Evolutionary conservation across 768 basidiomycete species (phyloP), one percentile per base, ranked within the genome.

Genomic region (Amanita rimosa): DNA sequence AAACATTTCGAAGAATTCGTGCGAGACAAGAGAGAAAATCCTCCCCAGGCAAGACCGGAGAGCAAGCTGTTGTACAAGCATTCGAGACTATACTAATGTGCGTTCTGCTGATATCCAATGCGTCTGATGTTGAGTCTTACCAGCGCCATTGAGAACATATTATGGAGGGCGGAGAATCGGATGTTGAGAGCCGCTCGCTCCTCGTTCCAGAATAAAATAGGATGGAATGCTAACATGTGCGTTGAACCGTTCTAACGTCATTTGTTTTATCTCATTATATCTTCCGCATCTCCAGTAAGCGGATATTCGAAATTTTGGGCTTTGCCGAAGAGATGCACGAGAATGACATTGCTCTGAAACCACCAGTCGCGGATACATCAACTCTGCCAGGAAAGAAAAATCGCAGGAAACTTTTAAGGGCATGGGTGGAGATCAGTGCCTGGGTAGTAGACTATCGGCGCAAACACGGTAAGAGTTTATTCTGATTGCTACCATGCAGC

Each of bases 371-470:
- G 3, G 77, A 84, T 51, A 56, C 68, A 13, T 56, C 47, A 8
- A 70, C 67, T 7, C 56, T 64, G 7, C 63, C 68, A 34, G 81
- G 81, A 14, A 72, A 64, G 50, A 67, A 69, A 48, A 75, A 71
- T 52, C 72, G 81, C 4, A 72, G 73, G 19, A 81, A 73, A 57
- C 71, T 91, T 3, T 70, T 91, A 42, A 76, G 89, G 29, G 84
- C 82, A 24, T 91, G 89, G 89, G 72, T 88, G 14, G 89, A 92
- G 59, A 63, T 83, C 6, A 65, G 74, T 35, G 75, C 85, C 3
- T 91, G 81, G 79, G 55, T 82, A 16, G 64, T 69, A 3, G 76
- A 85, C 46, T 86, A 73, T 53, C 72, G 67, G 46, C 72, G 70
- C 31, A 59, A 66, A 22, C 54, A 76, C 53, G 60, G 76, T 79